Conservation (phyloP, 305 asterid species). For the Solanum hybrid region DNA sequence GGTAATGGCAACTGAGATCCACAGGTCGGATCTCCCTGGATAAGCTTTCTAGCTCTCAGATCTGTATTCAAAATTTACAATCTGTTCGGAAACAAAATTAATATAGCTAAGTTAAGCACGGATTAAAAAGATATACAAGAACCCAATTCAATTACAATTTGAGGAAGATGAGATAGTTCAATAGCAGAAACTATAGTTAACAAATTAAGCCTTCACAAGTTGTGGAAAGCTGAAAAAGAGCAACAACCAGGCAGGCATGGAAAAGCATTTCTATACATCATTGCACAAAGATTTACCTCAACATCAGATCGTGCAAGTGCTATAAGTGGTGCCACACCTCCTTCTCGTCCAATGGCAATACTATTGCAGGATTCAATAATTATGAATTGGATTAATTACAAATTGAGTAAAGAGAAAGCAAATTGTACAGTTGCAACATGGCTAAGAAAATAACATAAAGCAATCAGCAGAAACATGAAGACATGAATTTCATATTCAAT, state of each 20-base stretch:
- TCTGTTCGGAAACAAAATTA: background rate
- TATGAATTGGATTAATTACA: background rate
- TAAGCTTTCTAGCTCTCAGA: background rate
- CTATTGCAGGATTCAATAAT: slow-evolving; percentile 28
- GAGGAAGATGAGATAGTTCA: background rate
- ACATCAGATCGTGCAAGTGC: slow-evolving; percentile 64
- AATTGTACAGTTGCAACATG: background rate
- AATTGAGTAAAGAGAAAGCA: background rate
- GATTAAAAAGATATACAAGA: background rate
- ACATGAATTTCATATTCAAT: background rate
- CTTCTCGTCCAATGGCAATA: slow-evolving; percentile 89
- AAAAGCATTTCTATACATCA: background rate
- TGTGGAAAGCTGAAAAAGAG: background rate
- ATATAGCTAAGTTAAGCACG: background rate
- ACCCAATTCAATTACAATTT: background rate
- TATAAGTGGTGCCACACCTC: slow-evolving; percentile 83
- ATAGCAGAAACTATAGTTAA: background rate
- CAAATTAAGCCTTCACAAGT: background rate
- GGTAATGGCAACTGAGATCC: background rate
- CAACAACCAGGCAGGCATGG: background rate
- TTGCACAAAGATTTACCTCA: slow-evolving; percentile 38
- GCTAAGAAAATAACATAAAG: background rate
- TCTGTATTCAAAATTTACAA: background rate
- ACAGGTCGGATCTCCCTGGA: background rate
- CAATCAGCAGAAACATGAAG: background rate